These are phyloP conservation scores for Zymoseptoria ardabiliae DNA, from an alignment of 2,329 filamentous ascomycete species.

Conservation along the genomic window DNA sequence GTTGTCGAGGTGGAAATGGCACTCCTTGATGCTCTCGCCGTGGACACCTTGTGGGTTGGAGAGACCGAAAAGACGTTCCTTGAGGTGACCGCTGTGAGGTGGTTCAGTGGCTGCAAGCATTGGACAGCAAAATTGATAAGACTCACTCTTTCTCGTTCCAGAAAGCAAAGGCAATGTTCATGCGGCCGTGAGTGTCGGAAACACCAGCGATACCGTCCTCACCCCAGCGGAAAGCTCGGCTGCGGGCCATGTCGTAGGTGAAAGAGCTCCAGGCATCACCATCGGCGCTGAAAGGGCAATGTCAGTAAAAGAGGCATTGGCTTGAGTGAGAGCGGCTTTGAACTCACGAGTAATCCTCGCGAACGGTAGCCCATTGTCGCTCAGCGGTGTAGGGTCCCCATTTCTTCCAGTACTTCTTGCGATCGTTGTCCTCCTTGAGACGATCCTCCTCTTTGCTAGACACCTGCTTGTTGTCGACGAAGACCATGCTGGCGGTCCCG, in stretches of 20 bases:
- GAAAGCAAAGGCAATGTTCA: conserved; percentile 92
- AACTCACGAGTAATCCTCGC: conserved; percentile 67
- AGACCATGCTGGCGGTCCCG: conserved; percentile 58
- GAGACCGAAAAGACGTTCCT: conserved; percentile 88
- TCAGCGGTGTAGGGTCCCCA: conserved; percentile 94
- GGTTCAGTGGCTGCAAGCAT: conserved; percentile 33
- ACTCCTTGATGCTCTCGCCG: conserved; percentile 94
- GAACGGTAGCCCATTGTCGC: conserved; percentile 83
- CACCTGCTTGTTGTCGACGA: conserved; percentile 81
- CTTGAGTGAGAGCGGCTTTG: not conserved
- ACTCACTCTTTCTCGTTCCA: conserved; percentile 94
- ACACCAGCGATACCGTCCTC: conserved; percentile 96
- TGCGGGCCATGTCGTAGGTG: conserved; percentile 83
- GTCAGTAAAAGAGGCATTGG: conserved; percentile 2
- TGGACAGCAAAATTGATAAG: not conserved
- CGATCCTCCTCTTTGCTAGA: conserved; percentile 86
- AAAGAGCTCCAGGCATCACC: conserved; percentile 98
- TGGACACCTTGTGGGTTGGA: conserved; percentile 97
- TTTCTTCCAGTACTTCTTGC: conserved; percentile 92
- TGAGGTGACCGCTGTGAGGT: conserved; percentile 67
- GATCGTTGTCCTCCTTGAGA: conserved; percentile 75
- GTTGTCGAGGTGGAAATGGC: conserved; percentile 93
- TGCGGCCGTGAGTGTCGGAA: conserved; percentile 80
- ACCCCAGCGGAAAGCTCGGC: conserved; percentile 86
- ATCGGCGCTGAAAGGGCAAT: conserved; percentile 52